Percentiles rank a stretch among this genome's conserved stretches.
phyloP scores from a whole-genome alignment of 2,329 filamentous ascomycete species.

The Teratosphaeria gauchensis region DNA sequence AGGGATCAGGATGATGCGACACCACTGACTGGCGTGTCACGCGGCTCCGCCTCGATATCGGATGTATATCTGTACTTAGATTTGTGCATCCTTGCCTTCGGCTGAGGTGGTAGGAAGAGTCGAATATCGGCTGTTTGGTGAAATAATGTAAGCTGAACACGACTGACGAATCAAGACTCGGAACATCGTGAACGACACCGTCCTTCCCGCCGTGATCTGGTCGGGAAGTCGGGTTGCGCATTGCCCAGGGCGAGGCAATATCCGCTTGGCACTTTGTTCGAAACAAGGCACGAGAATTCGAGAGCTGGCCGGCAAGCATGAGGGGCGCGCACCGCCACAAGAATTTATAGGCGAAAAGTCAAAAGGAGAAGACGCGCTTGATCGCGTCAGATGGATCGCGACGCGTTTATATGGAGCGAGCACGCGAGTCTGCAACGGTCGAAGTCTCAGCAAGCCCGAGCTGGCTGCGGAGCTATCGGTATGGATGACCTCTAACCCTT shows the following conservation, averaged over 20 bases:
- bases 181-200: not conserved
- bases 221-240: not conserved
- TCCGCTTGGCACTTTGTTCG: not conserved
- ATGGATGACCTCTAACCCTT: not conserved
- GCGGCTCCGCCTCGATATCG: not conserved
- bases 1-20: not conserved
- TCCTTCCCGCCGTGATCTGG: not conserved
- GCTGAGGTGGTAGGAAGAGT: not conserved
- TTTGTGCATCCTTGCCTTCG: not conserved
- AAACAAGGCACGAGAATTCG: not conserved
- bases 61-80: not conserved
- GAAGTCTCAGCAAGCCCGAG: not conserved
- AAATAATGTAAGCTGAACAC: not conserved
- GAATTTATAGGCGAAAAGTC: not conserved
- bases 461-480: not conserved
- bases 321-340: not conserved
- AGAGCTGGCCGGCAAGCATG: not conserved
- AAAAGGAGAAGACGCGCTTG: not conserved
- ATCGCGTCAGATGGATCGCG: not conserved
- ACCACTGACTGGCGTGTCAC: not conserved
- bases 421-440: not conserved
- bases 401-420: not conserved
- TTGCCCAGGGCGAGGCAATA: not conserved
- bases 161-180: not conserved
- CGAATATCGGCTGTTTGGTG: not conserved